Evolutionary conservation across 345 rosid genomes (phyloP), one percentile per base, ranked within the genome.

Genomic region (Ceriops zippeliana): DNA sequence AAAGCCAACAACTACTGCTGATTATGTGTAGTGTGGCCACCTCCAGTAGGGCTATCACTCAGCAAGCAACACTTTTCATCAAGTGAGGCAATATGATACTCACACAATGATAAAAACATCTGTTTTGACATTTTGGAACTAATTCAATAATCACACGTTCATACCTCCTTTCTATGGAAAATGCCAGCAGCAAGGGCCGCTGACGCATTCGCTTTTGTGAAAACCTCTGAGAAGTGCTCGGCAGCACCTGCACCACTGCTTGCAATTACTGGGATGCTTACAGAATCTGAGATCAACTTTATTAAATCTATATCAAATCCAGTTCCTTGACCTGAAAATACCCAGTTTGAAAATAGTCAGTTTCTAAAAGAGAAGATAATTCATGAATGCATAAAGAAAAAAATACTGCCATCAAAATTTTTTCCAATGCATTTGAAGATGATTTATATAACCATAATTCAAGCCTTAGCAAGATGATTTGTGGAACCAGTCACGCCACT

Each of bases 121-220:
- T 1, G 37, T 34, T 34, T 34, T 1, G 9, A 34, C 7, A n/a
- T 2, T 19, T 52, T 10, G 10, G n/a, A n/a, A 52, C 57, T 20
- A 52, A 52, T 28, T 1, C 20, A 6, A 4, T 21, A 6, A 56
- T 16, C 15, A 56, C 38, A 51, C 0, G 4, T n/a, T 19, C 4
- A 68, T 82, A 92, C 97, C 93, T 92, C 99, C 75, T 96, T 87
- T 62, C 98, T 80, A 53, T 96, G 99, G 86, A 96, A 96, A 80
- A 96, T 96, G 68, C 97, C 97, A 0, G 99, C 99, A 68, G 99
- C 99, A 62, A 96, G 97, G 13, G 95, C 97, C 0, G 97, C 99
- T 6, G 98, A 92, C 67, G 98, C 97, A 70, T 87, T 89, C 67
- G 98, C 86, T 79, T 80, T 80, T 51, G 24, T 73, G 73, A 90